Evolutionary conservation across 805 yeast species (phyloP).

Genomic region (Debaryomyces prosopidis): DNA sequence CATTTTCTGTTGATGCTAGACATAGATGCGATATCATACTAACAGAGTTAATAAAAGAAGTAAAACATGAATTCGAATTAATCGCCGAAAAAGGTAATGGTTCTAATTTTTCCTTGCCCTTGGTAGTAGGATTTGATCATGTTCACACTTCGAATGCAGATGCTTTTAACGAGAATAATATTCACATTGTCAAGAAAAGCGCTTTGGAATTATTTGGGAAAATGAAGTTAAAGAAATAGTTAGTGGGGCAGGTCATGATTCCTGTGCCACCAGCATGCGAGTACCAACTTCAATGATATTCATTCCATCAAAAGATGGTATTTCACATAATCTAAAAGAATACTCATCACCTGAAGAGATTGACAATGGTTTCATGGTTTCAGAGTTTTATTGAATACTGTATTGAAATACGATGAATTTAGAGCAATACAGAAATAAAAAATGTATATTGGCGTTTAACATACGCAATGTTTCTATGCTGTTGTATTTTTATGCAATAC

Average conservation of each 20-base stretch:
- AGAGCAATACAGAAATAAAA: background rate
- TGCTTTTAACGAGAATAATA: conserved; percentile 52
- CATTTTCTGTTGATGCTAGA: conserved; percentile 62
- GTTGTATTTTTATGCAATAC: too few species aligned
- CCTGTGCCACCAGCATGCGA: conserved; percentile 54
- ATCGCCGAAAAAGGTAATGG: conserved; percentile 26
- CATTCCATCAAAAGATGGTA: conserved; percentile 66
- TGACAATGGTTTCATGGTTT: conserved; percentile 63
- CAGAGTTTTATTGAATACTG: conserved; percentile 51
- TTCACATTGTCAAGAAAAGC: conserved; percentile 51
- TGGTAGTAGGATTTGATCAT: conserved; percentile 5
- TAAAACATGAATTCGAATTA: conserved; percentile 34
- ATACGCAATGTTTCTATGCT: too few species aligned
- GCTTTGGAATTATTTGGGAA: conserved; percentile 49
- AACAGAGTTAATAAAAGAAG: conserved; percentile 35
- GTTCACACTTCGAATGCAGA: conserved; percentile 41
- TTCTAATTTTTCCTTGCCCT: background rate
- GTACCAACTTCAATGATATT: conserved; percentile 76
- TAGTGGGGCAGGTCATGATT: conserved; percentile 78
- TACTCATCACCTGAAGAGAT: conserved; percentile 64
- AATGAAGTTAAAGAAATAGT: conserved; percentile 46
- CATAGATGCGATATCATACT: conserved; percentile 49
- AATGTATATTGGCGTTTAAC: too few species aligned
- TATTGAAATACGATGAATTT: conserved; percentile 28
- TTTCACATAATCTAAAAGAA: conserved; percentile 67